Conservation (phyloP, 176 grass and related monocot species). For the Phoenix roebelenii region DNA sequence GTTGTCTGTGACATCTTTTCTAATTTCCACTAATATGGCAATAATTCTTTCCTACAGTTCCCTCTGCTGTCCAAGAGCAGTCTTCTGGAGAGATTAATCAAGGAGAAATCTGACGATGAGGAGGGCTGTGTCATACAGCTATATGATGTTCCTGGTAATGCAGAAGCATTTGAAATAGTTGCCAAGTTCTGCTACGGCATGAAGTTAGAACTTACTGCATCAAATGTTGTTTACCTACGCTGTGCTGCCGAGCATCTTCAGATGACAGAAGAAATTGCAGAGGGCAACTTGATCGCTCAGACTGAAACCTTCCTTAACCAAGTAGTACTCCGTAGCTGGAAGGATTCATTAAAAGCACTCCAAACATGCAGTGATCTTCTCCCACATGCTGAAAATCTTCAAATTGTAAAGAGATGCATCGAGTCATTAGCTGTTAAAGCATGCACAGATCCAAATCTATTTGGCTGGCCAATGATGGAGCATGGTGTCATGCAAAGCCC, state of each 20-base stretch:
- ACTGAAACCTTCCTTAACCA: conserved; percentile 12
- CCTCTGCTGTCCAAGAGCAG: no score
- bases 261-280: conserved; percentile 17
- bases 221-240: conserved; percentile 2
- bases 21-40: no score
- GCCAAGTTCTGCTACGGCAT: conserved; percentile 10
- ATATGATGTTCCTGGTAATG: conserved; percentile 9
- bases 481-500: conserved; percentile 3
- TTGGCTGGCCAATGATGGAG: conserved; percentile 15
- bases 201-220: conserved; percentile 11
- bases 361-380: conserved; percentile 14
- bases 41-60: no score
- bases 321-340: conserved; percentile 8
- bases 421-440: conserved; percentile 9
- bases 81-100: no score
- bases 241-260: conserved; percentile 12
- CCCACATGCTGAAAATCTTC: conserved; percentile 5
- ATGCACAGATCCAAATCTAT: conserved; percentile 7
- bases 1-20: no score
- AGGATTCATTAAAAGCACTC: conserved; percentile 5
- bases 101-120: neutral
- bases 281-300: conserved; percentile 14
- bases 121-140: conserved; percentile 1
- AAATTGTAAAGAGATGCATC: conserved; percentile 1
- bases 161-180: conserved; percentile 8